Evolutionary conservation across 257 asterid species (phyloP), one percentile per base, ranked within the genome.

Genomic region (Petrea volubilis): DNA sequence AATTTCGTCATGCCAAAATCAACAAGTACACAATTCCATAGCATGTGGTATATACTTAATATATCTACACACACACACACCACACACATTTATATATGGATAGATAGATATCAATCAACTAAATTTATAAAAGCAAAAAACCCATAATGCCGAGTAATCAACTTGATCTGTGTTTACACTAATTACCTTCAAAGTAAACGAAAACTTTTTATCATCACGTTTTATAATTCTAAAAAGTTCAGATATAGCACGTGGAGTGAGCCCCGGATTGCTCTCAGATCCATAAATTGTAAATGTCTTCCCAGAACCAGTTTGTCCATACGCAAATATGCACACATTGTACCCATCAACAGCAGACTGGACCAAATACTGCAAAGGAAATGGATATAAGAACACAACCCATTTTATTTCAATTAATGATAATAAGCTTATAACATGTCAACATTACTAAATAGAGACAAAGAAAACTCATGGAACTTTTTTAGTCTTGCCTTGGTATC

Each of bases 281-380:
- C 99, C 99, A 76, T 90, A 95, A 62, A 95, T 92, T 7, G 99
- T 95, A 63, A 90, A 87, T 61, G 99, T 95, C 81, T 95, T 95
- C 74, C 99, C 99, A 5, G 99, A 95, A 58, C 99, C 99, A 72
- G 99, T 95, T 87, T 95, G 99, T 2, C 99, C 99, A 40, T 95
- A 95, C 11, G 99, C 99, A 82, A 95, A 95, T 72, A 95, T 90
- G 81, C 99, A 95, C 6, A 95, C 97, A 24, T 92, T 95, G 78
- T 74, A 95, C 58, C 99, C 99, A 87, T 95, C 99, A 46, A 90
- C 85, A 50, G 99, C 96, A 62, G 99, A 95, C 83, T 95, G 99
- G 60, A 95, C 90, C 83, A 95, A 83, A 75, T 90, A 90, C 99
- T 95, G 86, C 85, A 64, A 36, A 56, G 51, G 51, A 25, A 46